Percentiles rank a stretch among this genome's conserved stretches.
Conservation (phyloP, 345 rosid genomes). For the Eucalyptus tenuipes region DNA sequence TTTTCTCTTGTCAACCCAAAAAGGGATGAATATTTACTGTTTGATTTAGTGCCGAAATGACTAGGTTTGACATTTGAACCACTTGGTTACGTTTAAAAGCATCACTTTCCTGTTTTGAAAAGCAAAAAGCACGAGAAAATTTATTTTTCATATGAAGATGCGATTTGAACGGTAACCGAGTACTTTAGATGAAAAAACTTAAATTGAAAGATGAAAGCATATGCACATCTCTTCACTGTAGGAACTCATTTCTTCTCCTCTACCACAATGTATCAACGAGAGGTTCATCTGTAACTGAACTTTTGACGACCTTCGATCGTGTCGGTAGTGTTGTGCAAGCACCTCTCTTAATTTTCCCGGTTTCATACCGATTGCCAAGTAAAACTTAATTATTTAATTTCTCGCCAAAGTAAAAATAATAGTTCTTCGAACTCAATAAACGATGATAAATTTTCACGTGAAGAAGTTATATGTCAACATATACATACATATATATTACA, state of each 20-base stretch:
- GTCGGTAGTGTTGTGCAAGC: neutral
- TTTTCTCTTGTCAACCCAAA: neutral
- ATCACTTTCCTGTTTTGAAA: neutral
- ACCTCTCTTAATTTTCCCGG: neutral
- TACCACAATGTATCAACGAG: neutral
- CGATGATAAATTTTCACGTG: neutral
- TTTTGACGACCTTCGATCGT: neutral
- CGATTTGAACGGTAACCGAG: neutral
- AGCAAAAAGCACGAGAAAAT: neutral
- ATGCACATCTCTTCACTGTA: neutral
- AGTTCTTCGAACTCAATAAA: neutral
- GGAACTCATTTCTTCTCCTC: neutral
- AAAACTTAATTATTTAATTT: neutral
- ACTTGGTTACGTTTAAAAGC: neutral
- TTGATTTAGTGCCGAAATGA: neutral
- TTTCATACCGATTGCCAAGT: neutral
- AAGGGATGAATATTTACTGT: neutral
- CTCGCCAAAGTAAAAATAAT: neutral
- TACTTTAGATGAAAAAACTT: neutral
- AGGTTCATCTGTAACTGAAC: neutral
- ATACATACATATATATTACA: neutral
- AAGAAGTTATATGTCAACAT: neutral
- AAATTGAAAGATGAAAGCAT: neutral
- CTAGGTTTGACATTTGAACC: neutral
- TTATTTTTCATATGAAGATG: neutral